Conservation (phyloP, 164 flowering plant genomes). For the Houttuynia cordata region DNA sequence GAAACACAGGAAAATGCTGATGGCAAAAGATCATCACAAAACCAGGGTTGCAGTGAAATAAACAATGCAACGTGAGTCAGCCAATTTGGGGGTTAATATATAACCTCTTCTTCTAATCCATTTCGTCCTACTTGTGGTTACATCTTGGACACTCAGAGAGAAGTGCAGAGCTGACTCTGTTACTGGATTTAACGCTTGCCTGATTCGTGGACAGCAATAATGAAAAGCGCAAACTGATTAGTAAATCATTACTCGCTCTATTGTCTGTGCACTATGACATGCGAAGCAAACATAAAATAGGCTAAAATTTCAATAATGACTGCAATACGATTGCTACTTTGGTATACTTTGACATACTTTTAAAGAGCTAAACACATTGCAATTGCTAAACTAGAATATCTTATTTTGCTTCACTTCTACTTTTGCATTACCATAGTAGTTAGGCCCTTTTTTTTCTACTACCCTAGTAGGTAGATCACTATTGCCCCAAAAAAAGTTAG, state of each 20-base stretch:
- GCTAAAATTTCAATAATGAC: no score
- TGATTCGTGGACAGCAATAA: not conserved
- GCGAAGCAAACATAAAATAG: no score
- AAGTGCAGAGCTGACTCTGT: not conserved
- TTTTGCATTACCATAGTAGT: not conserved
- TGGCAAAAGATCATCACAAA: not conserved
- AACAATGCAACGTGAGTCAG: not conserved
- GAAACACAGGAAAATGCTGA: not conserved
- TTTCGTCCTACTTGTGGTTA: no score
- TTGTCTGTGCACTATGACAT: no score
- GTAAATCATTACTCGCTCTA: not conserved
- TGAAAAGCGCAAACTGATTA: no score
- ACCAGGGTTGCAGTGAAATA: not conserved
- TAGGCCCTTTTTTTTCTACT: not conserved
- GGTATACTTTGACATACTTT: no score
- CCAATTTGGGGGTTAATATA: not conserved
- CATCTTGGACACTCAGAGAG: not conserved
- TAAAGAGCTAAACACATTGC: no score
- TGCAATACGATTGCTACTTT: no score
- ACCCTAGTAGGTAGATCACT: not conserved
- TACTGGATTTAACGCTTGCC: not conserved
- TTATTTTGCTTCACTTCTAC: no score
- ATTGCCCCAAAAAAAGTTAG: no score
- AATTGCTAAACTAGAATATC: no score
- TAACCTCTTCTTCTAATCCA: no score